A percentile compares a stretch with the other conserved stretches of the same genome.
Conservation (phyloP, 1,284 basidiomycete genomes). For the Trametes sp. region DNA sequence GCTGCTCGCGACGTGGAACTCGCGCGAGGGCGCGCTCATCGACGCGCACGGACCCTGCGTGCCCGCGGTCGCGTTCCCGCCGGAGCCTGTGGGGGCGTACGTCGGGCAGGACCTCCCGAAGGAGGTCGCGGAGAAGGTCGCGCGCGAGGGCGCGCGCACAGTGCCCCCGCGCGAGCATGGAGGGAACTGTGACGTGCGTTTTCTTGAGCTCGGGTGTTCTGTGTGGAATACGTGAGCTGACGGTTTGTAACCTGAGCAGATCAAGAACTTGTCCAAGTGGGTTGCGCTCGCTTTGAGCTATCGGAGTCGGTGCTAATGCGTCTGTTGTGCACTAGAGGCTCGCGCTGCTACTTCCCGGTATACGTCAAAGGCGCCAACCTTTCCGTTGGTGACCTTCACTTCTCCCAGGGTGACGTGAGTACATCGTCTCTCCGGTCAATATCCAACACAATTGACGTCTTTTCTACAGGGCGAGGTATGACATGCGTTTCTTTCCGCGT, state of each 20-base stretch:
- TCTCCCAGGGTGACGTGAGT: conserved; percentile 81
- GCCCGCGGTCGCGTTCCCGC: conserved; percentile 74
- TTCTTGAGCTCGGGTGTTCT: background rate
- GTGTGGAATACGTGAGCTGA: background rate
- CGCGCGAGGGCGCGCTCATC: conserved; percentile 75
- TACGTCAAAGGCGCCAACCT: conserved; percentile 80
- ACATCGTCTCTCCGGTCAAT: background rate
- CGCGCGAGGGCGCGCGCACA: conserved; percentile 75
- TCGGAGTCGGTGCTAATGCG: background rate
- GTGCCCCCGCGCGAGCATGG: conserved; percentile 82
- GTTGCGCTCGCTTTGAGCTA: background rate
- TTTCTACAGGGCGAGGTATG: conserved; percentile 65
- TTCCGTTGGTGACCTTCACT: conserved; percentile 83
- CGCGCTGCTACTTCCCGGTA: conserved; percentile 80
- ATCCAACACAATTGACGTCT: too few species aligned
- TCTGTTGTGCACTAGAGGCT: conserved; percentile 50
- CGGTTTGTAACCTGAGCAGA: conserved; percentile 47
- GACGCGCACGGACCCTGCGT: conserved; percentile 59
- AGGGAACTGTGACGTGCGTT: conserved; percentile 79
- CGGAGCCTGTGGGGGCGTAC: conserved; percentile 67
- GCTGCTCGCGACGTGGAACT: conserved; percentile 77
- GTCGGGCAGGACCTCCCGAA: conserved; percentile 69
- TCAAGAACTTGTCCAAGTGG: conserved; percentile 75
- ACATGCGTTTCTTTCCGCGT: too few species aligned
- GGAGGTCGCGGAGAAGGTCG: conserved; percentile 62